These are phyloP conservation scores for Russula foetens DNA, from an alignment of 768 basidiomycete species.

Conservation along the genomic window DNA sequence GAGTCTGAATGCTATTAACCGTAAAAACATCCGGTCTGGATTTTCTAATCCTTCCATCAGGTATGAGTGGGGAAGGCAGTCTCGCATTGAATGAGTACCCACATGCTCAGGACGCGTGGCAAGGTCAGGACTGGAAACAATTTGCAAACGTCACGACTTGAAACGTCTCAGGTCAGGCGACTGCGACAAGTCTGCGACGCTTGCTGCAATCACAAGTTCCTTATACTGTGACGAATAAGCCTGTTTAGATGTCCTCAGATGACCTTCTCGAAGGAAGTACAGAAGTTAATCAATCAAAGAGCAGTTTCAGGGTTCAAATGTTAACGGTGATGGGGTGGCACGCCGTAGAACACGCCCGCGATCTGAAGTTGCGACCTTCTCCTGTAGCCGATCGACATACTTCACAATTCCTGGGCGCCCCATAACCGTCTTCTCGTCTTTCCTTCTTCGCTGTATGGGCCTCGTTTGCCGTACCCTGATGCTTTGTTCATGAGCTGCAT, in stretches of 20 bases:
- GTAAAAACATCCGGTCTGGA: no score
- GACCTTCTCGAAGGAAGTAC: neutral
- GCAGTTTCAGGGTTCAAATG: neutral
- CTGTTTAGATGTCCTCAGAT: neutral
- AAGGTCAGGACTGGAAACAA: neutral
- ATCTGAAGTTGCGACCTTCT: neutral
- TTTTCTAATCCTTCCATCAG: neutral
- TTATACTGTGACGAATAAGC: neutral
- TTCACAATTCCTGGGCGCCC: neutral
- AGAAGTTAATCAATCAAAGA: no score
- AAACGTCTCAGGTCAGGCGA: neutral
- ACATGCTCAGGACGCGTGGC: neutral
- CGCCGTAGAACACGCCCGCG: neutral
- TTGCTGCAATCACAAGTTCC: no score
- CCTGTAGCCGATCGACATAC: neutral
- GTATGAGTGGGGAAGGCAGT: neutral
- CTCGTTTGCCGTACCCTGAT: neutral
- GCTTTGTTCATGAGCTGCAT: neutral
- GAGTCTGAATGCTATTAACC: no score
- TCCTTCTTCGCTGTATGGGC: neutral
- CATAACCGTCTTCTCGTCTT: neutral
- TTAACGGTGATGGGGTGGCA: neutral
- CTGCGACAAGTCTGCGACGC: no score
- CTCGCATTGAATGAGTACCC: no score
- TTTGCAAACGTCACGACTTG: neutral